These are phyloP conservation scores for Pilatotrama ljubarskyi DNA, from an alignment of 768 basidiomycete species.

Conservation along the genomic window DNA sequence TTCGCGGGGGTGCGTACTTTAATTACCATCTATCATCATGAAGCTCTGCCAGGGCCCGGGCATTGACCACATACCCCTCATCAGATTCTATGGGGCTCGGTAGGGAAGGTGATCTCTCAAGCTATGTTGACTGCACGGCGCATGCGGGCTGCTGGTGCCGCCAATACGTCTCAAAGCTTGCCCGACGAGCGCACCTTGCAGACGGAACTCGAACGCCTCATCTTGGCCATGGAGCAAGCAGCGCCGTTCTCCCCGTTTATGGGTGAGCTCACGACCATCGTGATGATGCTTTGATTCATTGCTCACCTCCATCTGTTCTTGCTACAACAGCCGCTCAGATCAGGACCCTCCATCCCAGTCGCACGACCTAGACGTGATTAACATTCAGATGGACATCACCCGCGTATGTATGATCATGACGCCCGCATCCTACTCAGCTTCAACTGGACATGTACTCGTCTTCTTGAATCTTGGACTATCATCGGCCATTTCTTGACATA, in stretches of 20 bases:
- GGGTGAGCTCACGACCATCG: constrained; percentile 1
- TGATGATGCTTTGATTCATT: constrained; percentile 6
- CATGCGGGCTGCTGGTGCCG: background rate
- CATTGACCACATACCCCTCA: background rate
- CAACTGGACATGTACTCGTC: no score
- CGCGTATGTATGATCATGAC: background rate
- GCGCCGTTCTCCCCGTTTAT: constrained; percentile 13
- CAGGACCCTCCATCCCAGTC: constrained; percentile 6
- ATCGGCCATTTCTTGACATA: no score
- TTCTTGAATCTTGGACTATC: no score
- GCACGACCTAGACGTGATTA: background rate
- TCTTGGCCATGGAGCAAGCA: constrained; percentile 11
- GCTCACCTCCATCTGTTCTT: constrained; percentile 3
- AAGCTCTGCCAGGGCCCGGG: background rate
- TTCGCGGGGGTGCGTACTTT: constrained; percentile 25
- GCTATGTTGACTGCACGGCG: background rate
- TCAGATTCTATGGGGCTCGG: constrained; percentile 16
- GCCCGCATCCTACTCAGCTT: no score
- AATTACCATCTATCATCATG: background rate
- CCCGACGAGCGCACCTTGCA: constrained; percentile 16
- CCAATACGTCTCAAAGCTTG: background rate
- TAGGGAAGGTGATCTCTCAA: constrained; percentile 15
- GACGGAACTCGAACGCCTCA: background rate
- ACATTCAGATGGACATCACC: background rate
- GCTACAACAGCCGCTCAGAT: constrained; percentile 15